Conservation (phyloP, 106 monocot genomes). For the Ottelia alismoides region DNA sequence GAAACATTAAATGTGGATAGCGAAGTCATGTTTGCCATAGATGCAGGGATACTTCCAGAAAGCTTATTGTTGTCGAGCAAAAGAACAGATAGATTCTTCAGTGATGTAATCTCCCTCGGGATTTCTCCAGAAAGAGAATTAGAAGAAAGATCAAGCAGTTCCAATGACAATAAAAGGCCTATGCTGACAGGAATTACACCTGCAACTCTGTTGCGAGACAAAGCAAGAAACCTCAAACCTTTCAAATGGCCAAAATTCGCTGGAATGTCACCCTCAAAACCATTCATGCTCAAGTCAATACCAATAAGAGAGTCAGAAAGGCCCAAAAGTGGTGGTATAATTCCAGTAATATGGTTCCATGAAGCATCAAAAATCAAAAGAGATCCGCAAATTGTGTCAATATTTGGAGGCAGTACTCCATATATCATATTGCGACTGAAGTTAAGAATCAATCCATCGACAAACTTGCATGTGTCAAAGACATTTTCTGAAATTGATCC, state of each 20-base stretch:
- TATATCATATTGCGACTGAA: constrained; percentile 46
- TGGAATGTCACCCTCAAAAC: constrained; percentile 44
- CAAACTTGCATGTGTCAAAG: constrained; percentile 41
- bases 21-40: constrained; percentile 20
- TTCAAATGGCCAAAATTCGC: constrained; percentile 28
- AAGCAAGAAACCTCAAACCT: constrained; percentile 44
- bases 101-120: constrained; percentile 31
- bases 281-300: constrained; percentile 50
- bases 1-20: constrained; percentile 54
- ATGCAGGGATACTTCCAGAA: constrained; percentile 47
- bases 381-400: constrained; percentile 28
- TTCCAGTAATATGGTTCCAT: constrained; percentile 38
- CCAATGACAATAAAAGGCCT: constrained; percentile 34
- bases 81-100: constrained; percentile 47
- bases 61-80: constrained; percentile 59
- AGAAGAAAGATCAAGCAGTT: constrained; percentile 57
- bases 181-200: constrained; percentile 43
- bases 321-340: background rate
- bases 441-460: constrained; percentile 43
- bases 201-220: constrained; percentile 50
- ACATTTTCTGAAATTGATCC: constrained; percentile 40
- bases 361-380: constrained; percentile 42
- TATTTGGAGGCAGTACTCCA: constrained; percentile 38
- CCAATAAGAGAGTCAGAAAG: constrained; percentile 16
- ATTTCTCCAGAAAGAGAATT: constrained; percentile 71